Conservation (phyloP, 352 stramenopile species). For the Globisporangium okanoganense region DNA sequence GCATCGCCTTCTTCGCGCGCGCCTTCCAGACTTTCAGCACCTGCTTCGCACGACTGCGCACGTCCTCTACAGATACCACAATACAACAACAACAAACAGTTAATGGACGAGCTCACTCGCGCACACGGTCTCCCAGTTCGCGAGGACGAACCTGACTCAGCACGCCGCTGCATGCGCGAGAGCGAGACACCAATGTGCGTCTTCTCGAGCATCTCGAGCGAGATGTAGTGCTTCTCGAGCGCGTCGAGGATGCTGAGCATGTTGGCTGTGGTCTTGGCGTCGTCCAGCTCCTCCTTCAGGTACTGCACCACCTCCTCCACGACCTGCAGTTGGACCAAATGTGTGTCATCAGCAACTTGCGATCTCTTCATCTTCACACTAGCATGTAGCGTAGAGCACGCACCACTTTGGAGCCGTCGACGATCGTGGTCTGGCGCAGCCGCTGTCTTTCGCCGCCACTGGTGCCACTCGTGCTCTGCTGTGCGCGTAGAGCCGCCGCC, state of each 20-base stretch:
- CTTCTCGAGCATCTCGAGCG: constrained; percentile 81
- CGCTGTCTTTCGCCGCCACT: constrained; percentile 23
- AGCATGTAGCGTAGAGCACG: not conserved
- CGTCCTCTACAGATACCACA: constrained; percentile 17
- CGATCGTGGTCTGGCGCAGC: constrained; percentile 60
- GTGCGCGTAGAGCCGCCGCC: constrained; percentile 23
- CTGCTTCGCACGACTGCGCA: constrained; percentile 31
- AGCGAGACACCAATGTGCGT: constrained; percentile 44
- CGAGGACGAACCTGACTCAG: constrained; percentile 22
- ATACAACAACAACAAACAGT: not conserved
- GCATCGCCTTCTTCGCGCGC: constrained; percentile 64
- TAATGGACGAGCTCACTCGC: not conserved
- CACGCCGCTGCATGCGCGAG: constrained; percentile 30
- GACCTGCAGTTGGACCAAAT: constrained; percentile 15
- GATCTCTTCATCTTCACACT: not conserved
- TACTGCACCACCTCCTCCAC: constrained; percentile 59
- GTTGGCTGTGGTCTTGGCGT: constrained; percentile 34
- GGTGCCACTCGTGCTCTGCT: not conserved
- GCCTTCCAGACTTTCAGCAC: constrained; percentile 64
- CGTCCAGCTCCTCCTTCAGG: constrained; percentile 66
- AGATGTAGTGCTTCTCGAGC: constrained; percentile 69
- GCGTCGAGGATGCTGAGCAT: constrained; percentile 47
- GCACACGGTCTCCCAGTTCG: not conserved
- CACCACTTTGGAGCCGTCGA: constrained; percentile 66
- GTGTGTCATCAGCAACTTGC: not conserved